Conservation (phyloP, 768 basidiomycete species). For the Exidia glandulosa region DNA sequence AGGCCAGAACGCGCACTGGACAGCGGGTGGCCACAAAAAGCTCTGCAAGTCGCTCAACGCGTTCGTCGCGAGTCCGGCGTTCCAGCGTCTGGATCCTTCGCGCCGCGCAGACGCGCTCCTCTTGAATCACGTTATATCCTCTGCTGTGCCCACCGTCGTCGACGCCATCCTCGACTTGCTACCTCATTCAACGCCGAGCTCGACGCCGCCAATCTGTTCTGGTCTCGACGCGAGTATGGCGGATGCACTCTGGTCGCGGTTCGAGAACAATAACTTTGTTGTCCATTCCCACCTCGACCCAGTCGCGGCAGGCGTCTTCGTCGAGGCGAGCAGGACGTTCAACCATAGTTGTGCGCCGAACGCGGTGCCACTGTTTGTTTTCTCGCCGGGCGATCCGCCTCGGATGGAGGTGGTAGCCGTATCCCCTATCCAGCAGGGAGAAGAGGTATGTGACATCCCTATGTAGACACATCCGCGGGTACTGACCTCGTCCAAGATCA, state of each 20-base stretch:
- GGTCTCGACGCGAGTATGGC: conserved; percentile 5
- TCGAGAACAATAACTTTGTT: conserved; percentile 74
- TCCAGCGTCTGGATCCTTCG: conserved; percentile 41
- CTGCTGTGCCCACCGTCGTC: conserved; percentile 23
- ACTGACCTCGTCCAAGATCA: conserved; percentile 42
- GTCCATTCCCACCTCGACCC: conserved; percentile 62
- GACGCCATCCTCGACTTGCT: background rate
- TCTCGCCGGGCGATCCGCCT: conserved; percentile 25
- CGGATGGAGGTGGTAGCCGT: conserved; percentile 59
- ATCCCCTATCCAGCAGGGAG: conserved; percentile 39
- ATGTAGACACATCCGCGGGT: conserved; percentile 1
- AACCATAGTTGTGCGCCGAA: conserved; percentile 78
- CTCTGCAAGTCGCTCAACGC: conserved; percentile 51
- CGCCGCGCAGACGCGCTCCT: conserved; percentile 46
- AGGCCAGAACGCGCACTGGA: conserved; percentile 70
- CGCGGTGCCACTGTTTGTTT: conserved; percentile 48
- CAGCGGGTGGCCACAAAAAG: conserved; percentile 41
- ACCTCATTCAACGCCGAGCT: background rate
- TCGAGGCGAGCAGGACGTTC: conserved; percentile 65
- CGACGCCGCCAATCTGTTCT: conserved; percentile 1
- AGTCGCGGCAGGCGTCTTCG: conserved; percentile 66
- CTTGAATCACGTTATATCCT: conserved; percentile 53
- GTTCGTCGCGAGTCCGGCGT: conserved; percentile 35
- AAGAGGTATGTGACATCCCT: conserved; percentile 50
- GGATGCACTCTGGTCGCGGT: conserved; percentile 40